phyloP scores from a whole-genome alignment of 2,329 filamentous ascomycete species.

The Penicillium sp. region DNA sequence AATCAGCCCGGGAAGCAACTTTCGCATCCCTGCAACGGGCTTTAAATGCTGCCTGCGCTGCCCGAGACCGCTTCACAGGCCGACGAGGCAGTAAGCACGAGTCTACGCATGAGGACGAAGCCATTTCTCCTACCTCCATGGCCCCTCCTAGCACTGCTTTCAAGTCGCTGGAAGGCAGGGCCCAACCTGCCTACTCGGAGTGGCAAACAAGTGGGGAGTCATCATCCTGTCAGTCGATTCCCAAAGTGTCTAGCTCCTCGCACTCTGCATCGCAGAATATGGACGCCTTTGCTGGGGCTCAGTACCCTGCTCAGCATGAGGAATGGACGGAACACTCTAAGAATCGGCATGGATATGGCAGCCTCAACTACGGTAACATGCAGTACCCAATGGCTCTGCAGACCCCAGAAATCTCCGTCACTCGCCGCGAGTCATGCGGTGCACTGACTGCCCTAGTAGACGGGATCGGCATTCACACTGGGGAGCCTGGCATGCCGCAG shows the following conservation, averaged over 20 bases:
- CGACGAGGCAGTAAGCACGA: conserved; percentile 28
- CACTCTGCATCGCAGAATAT: conserved; percentile 23
- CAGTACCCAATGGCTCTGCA: conserved; percentile 38
- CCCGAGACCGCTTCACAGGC: conserved; percentile 37
- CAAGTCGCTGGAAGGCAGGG: conserved; percentile 20
- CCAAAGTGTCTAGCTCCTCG: conserved; percentile 22
- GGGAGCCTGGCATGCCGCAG: conserved; percentile 31
- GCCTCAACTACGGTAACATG: conserved; percentile 36
- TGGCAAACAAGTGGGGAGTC: conserved; percentile 36
- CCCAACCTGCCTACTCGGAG: conserved; percentile 26
- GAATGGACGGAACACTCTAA: conserved; percentile 35
- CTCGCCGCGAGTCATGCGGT: conserved; percentile 40
- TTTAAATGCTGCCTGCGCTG: conserved; percentile 48
- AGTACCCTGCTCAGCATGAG: conserved; percentile 25
- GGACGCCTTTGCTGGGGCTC: conserved; percentile 22
- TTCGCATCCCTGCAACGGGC: conserved; percentile 51
- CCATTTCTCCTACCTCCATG: conserved; percentile 36
- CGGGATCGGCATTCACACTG: conserved; percentile 42
- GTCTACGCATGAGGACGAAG: conserved; percentile 27
- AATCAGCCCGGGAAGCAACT: conserved; percentile 46
- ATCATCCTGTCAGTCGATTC: conserved; percentile 23
- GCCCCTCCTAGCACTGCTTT: conserved; percentile 23
- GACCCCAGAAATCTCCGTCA: conserved; percentile 33
- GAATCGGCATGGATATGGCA: conserved; percentile 26
- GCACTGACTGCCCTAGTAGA: conserved; percentile 41